These are phyloP conservation scores for Ramaria rubella DNA, from an alignment of 768 basidiomycete species.

Conservation along the genomic window DNA sequence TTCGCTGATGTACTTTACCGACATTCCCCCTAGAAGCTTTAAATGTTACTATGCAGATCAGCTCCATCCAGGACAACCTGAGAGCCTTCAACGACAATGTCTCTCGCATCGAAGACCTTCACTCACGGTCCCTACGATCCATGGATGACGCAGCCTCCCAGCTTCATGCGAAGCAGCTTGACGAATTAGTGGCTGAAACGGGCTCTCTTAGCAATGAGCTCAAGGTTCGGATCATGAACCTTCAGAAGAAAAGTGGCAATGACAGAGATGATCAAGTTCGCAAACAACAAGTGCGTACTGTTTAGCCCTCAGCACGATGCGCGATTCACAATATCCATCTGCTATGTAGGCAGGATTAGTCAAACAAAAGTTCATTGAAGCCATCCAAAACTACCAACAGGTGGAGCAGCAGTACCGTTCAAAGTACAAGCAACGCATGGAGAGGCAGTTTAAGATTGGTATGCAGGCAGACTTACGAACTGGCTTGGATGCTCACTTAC, in stretches of 20 bases:
- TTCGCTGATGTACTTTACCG: background rate
- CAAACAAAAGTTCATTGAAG: slow-evolving; percentile 66
- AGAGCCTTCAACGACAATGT: slow-evolving; percentile 66
- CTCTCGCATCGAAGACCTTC: slow-evolving; percentile 59
- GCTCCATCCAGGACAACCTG: slow-evolving; percentile 65
- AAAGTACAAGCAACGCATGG: slow-evolving; percentile 59
- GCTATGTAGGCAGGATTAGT: slow-evolving; percentile 44
- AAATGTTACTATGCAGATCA: slow-evolving; percentile 41
- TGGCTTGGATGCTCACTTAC: background rate
- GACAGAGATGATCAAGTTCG: slow-evolving; percentile 58
- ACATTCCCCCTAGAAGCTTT: background rate
- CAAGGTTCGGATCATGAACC: slow-evolving; percentile 51
- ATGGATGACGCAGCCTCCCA: slow-evolving; percentile 63
- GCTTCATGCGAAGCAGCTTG: slow-evolving; percentile 51
- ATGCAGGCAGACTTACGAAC: slow-evolving; percentile 10
- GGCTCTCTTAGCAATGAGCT: slow-evolving; percentile 50
- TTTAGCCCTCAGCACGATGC: background rate
- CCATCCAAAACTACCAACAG: slow-evolving; percentile 69
- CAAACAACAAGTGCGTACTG: slow-evolving; percentile 56
- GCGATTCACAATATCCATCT: background rate
- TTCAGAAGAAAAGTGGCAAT: slow-evolving; percentile 59
- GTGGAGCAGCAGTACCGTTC: slow-evolving; percentile 66
- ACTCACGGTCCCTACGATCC: slow-evolving; percentile 68
- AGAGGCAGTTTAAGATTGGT: slow-evolving; percentile 77
- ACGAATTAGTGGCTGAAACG: slow-evolving; percentile 54